A percentile compares a stretch with the other conserved stretches of the same genome.
Evolutionary conservation across 2,329 filamentous ascomycete genomes (phyloP).

Genomic region (Conoideocrella luteorostrata): DNA sequence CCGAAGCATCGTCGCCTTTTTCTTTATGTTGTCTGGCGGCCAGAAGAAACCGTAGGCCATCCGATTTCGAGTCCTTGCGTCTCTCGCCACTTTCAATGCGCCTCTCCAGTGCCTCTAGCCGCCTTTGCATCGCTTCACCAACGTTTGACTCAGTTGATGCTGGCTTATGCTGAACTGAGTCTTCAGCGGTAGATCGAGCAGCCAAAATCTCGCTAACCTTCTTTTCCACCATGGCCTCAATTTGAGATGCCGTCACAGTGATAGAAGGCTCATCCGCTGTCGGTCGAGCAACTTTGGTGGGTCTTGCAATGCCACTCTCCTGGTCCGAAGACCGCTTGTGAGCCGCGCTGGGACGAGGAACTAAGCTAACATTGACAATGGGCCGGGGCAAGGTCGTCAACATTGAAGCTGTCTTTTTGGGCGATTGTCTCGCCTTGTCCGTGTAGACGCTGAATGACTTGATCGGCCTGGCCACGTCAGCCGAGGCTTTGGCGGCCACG

Average conservation of each 20-base stretch:
- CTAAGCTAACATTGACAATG: slow-evolving; percentile 20
- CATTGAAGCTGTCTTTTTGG: neutral
- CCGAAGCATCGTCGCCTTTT: slow-evolving; percentile 68
- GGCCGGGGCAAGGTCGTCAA: slow-evolving; percentile 28
- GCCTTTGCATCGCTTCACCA: slow-evolving; percentile 70
- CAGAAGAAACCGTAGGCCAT: slow-evolving; percentile 79
- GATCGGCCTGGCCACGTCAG: slow-evolving; percentile 58
- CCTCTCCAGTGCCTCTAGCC: slow-evolving; percentile 77
- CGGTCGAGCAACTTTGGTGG: slow-evolving; percentile 41
- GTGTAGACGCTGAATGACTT: slow-evolving; percentile 86
- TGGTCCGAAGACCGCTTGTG: slow-evolving; percentile 39
- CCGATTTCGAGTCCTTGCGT: slow-evolving; percentile 65
- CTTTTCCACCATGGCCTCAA: slow-evolving; percentile 87
- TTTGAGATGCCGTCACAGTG: slow-evolving; percentile 63
- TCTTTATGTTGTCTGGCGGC: slow-evolving; percentile 89
- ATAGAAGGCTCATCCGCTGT: slow-evolving; percentile 24
- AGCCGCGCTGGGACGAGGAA: slow-evolving; percentile 10
- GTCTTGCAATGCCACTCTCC: slow-evolving; percentile 31
- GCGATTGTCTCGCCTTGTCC: slow-evolving; percentile 51
- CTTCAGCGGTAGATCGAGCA: slow-evolving; percentile 51
- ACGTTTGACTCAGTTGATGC: slow-evolving; percentile 42
- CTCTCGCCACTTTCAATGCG: slow-evolving; percentile 64
- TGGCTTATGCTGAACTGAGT: slow-evolving; percentile 25
- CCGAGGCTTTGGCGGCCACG: slow-evolving; percentile 30
- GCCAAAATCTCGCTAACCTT: slow-evolving; percentile 88